Base-by-base conservation (phyloP, 1,284 basidiomycete species). In the Trametes hirsuta region DNA sequence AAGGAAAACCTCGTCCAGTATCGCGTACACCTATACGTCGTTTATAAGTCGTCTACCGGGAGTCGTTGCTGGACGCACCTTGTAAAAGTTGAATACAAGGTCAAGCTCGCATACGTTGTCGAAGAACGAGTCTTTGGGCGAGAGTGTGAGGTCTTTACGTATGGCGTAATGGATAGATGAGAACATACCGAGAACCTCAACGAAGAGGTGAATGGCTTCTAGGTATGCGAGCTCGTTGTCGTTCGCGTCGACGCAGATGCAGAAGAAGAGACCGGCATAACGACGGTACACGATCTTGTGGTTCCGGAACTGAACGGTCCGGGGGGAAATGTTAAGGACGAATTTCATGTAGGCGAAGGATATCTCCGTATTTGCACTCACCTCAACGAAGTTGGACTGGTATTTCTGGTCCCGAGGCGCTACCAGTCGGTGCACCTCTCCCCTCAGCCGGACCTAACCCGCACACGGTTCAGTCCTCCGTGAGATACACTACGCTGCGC, bases 371-470 rank as follows among this genome's bases (percentile, higher is more conserved):
- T 5, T 30, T 30, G 30, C 8, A 57, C 86, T 57, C 66, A 97
- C 96, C 85, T 99, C 97, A 51, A 98, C 96, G 73, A 99, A 99
- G 76, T 99, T 99, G 59, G 94, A 97, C 76, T 99, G 97, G 68
- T 98, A 97, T 76, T 98, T 98, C 80, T 98, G 96, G 76, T 99
- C 97, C 64, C 97, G 79, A n/a, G 96, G 95, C 0, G 97, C 97
- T 18, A 99, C 93, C 62, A 98, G 76, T 44, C 97, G 83, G 74
- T 98, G 97, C 1, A 99, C 96, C 75, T 99, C 97, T 22, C 95
- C 96, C 40, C 95, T 84, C 57, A 98, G 81, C 55, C 94, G 86
- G 58, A 96, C 91, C 93, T 97, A 70, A 0, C 11, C 49, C 50
- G 48, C 4, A 51, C 47, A 58, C 44, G 50, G 61, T 56, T 49